Conservation (phyloP, 2,329 filamentous ascomycete genomes). For the Phoma sp. region DNA sequence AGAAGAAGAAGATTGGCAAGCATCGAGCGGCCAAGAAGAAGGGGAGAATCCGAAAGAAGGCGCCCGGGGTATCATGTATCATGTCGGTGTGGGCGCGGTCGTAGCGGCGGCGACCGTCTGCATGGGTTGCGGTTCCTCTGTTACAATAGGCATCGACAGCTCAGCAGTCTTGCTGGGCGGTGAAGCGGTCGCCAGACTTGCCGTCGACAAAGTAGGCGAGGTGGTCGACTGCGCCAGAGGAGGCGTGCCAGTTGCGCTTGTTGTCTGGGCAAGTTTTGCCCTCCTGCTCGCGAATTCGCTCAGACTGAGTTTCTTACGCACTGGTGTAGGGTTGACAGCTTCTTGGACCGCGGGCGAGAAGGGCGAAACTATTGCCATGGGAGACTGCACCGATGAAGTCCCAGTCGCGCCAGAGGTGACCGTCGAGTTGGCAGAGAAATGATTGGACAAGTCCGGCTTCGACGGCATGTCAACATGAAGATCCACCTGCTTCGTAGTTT, state of each 20-base stretch:
- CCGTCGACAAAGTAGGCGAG: constrained; percentile 43
- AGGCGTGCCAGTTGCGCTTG: constrained; percentile 31
- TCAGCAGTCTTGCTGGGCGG: constrained; percentile 38
- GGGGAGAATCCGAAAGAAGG: constrained; percentile 25
- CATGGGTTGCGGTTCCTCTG: constrained; percentile 34
- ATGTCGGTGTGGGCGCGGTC: constrained; percentile 23
- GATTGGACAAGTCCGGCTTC: constrained; percentile 32
- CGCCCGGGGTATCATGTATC: constrained; percentile 34
- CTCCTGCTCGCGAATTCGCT: constrained; percentile 58
- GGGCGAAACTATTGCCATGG: constrained; percentile 36
- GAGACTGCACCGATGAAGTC: constrained; percentile 39
- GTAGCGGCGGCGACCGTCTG: constrained; percentile 9
- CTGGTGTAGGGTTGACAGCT: constrained; percentile 51
- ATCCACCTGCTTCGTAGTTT: constrained; percentile 27
- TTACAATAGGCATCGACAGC: constrained; percentile 34
- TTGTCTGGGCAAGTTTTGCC: constrained; percentile 47
- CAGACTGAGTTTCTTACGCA: constrained; percentile 60
- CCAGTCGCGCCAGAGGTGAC: constrained; percentile 38
- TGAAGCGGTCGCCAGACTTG: constrained; percentile 41
- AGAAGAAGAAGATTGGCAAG: constrained; percentile 28
- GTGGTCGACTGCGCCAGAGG: constrained; percentile 35
- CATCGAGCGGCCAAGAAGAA: constrained; percentile 24
- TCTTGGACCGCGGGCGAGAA: constrained; percentile 52
- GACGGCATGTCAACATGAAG: constrained; percentile 42
- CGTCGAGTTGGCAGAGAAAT: constrained; percentile 22